Evolutionary conservation across 148 eudicot species (phyloP).

Genomic region (Cornus florida): DNA sequence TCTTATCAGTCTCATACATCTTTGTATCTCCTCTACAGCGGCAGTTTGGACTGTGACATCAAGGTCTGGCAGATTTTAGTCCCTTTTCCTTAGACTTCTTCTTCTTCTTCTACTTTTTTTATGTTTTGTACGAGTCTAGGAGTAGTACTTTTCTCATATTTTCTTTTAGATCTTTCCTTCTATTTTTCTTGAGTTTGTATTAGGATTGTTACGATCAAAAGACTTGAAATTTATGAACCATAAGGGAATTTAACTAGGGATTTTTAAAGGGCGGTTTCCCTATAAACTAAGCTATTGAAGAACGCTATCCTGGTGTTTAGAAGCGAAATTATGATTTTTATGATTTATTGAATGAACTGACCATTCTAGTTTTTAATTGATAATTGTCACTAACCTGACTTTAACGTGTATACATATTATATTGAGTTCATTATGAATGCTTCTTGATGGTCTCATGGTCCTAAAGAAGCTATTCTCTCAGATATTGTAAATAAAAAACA

Average conservation of each 20-base stretch:
- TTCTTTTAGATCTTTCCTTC: neutral
- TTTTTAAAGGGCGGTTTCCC: too few species aligned
- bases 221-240: too few species aligned
- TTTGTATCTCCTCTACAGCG: conserved; percentile 68
- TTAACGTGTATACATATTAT: too few species aligned
- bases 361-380: neutral
- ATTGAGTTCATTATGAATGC: neutral
- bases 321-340: neutral
- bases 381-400: too few species aligned
- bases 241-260: too few species aligned
- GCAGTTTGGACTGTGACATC: conserved; percentile 77
- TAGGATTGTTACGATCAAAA: neutral
- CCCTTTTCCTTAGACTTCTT: conserved; percentile 21
- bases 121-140: too few species aligned
- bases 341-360: too few species aligned
- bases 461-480: neutral
- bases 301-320: neutral
- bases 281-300: too few species aligned
- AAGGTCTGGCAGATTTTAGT: conserved; percentile 77
- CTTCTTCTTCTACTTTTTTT: neutral
- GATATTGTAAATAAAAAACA: neutral
- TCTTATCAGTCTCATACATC: conserved; percentile 28
- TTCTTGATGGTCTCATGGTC: too few species aligned
- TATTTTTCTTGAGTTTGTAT: neutral
- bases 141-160: too few species aligned